Percentiles rank a stretch among this genome's conserved stretches.
phyloP scores from a whole-genome alignment of 352 stramenopile species.

The Globisporangium mamillatum region DNA sequence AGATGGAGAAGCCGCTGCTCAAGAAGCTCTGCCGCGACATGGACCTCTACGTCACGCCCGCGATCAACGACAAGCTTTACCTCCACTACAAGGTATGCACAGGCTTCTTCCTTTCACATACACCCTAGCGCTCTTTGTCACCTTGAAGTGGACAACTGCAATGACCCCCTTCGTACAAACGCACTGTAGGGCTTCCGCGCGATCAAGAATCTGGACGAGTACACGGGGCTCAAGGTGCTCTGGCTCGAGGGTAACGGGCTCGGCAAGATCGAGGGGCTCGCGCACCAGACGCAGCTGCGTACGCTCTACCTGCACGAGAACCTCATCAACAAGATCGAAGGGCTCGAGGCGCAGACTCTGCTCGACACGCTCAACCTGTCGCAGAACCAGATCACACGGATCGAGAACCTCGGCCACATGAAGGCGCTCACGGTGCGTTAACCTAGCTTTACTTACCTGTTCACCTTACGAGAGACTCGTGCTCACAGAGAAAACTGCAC shows the following conservation, averaged over 20 bases:
- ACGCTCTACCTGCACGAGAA: constrained; percentile 96
- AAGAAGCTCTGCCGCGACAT: constrained; percentile 90
- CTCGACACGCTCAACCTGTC: constrained; percentile 82
- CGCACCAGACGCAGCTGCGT: constrained; percentile 81
- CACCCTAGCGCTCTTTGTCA: not conserved
- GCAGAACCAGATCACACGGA: constrained; percentile 76
- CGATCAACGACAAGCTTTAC: constrained; percentile 96
- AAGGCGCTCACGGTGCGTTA: constrained; percentile 53
- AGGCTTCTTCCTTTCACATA: not conserved
- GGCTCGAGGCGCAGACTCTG: constrained; percentile 46
- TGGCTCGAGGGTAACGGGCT: constrained; percentile 95
- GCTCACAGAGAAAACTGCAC: not conserved
- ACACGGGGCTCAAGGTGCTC: constrained; percentile 91
- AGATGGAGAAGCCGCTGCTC: constrained; percentile 88
- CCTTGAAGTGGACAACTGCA: too few species aligned
- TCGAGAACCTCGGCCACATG: constrained; percentile 77
- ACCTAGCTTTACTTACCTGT: not conserved
- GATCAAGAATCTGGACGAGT: constrained; percentile 94
- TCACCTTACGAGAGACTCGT: too few species aligned
- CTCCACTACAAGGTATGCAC: constrained; percentile 90
- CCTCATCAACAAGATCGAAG: constrained; percentile 91
- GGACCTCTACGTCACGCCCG: constrained; percentile 89
- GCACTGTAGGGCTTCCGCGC: constrained; percentile 71
- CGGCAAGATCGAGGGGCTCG: constrained; percentile 86
- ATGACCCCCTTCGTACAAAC: not conserved